Conservation (phyloP, 495 filamentous ascomycete species). For the Sordaria brevicollis region DNA sequence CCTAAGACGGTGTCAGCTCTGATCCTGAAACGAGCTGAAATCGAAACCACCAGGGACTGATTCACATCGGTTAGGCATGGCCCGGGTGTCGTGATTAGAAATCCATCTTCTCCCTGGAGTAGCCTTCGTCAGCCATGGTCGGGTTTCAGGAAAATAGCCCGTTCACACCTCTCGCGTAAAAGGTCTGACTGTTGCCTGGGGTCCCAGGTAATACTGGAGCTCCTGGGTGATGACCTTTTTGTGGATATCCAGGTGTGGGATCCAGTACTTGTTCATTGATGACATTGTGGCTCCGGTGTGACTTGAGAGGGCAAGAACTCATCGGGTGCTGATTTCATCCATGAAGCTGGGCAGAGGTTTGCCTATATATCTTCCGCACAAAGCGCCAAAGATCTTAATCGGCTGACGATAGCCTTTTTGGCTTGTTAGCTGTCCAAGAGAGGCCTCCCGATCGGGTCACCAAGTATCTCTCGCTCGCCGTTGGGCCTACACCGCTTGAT, state of each 20-base stretch:
- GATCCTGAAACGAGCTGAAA: not conserved
- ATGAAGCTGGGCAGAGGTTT: not conserved
- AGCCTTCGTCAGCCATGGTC: constrained; percentile 18
- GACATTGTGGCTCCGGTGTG: constrained; percentile 20
- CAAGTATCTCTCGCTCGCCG: constrained; percentile 6
- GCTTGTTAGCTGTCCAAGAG: constrained; percentile 9
- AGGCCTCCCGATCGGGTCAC: constrained; percentile 7
- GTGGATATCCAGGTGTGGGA: constrained; percentile 45
- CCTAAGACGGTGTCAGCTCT: constrained; percentile 27
- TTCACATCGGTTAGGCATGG: constrained; percentile 45
- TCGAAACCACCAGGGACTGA: constrained; percentile 7
- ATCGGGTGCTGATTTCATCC: not conserved
- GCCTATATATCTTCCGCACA: constrained; percentile 11
- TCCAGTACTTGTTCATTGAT: constrained; percentile 46
- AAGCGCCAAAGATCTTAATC: not conserved
- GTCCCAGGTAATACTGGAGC: constrained; percentile 46
- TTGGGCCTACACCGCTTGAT: constrained; percentile 15
- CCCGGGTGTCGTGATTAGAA: constrained; percentile 45
- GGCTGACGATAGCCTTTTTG: constrained; percentile 6
- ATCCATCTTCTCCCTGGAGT: constrained; percentile 44
- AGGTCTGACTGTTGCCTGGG: constrained; percentile 41
- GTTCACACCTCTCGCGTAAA: constrained; percentile 41
- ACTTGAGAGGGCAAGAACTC: not conserved
- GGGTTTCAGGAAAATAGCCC: constrained; percentile 2
- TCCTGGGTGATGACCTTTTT: constrained; percentile 48